phyloP scores from a whole-genome alignment of 2,329 filamentous ascomycete species.

The Fusarium euwallaceae region DNA sequence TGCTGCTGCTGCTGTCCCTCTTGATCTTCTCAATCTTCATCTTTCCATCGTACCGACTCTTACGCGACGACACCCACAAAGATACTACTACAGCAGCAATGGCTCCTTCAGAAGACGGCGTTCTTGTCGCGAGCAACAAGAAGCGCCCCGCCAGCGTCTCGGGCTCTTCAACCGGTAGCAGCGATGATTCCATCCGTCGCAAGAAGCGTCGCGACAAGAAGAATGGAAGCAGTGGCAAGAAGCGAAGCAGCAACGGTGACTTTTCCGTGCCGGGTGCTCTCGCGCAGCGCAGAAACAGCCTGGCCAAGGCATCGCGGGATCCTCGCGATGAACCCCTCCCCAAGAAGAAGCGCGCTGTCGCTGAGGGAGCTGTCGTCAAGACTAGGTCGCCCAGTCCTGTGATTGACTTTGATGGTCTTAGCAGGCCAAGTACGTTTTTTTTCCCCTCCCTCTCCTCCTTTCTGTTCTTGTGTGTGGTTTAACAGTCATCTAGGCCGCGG shows the following conservation, averaged over 20 bases:
- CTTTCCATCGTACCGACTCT: conserved; percentile 4
- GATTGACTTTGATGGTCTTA: conserved; percentile 73
- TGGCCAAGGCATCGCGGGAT: conserved; percentile 73
- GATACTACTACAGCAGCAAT: conserved; percentile 30
- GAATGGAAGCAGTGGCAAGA: conserved; percentile 35
- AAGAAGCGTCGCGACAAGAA: conserved; percentile 47
- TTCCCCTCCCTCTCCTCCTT: background rate
- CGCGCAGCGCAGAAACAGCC: conserved; percentile 63
- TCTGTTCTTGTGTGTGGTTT: too few relatives aligned
- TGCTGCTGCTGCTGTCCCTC: background rate
- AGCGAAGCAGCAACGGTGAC: conserved; percentile 26
- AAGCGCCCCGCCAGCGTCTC: conserved; percentile 49
- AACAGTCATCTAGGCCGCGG: conserved; percentile 64
- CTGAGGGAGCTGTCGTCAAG: conserved; percentile 31
- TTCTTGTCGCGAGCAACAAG: conserved; percentile 30
- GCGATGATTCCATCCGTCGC: conserved; percentile 47
- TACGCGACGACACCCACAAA: background rate
- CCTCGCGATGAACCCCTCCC: conserved; percentile 66
- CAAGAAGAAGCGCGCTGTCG: conserved; percentile 55
- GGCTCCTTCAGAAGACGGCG: conserved; percentile 46
- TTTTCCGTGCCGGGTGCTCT: conserved; percentile 48
- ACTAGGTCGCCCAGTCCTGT: conserved; percentile 63
- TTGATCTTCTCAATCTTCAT: conserved; percentile 9
- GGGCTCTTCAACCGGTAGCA: conserved; percentile 48
- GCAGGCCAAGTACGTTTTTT: conserved; percentile 65